phyloP scores from a whole-genome alignment of 257 asterid species.

The Nicotiana tabacum region DNA sequence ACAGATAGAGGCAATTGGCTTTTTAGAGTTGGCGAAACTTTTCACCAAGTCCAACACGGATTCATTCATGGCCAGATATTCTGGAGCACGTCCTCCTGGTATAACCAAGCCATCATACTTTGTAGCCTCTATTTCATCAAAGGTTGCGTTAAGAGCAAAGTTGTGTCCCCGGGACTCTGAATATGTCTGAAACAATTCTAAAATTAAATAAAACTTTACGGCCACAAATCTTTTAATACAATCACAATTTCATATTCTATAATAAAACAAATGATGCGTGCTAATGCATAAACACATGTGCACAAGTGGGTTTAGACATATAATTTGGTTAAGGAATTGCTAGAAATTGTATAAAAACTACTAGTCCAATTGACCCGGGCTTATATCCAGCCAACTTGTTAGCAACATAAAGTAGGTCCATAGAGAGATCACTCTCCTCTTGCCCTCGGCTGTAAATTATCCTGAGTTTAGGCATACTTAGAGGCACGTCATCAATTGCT shows the following conservation, averaged over 20 bases:
- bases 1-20: slow-evolving; percentile 79
- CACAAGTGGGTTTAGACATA: background rate
- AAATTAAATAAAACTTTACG: background rate
- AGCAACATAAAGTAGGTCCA: background rate
- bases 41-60: slow-evolving; percentile 57
- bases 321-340: background rate
- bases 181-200: slow-evolving; percentile 60
- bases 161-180: slow-evolving; percentile 89
- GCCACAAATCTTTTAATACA: background rate
- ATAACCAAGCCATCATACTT: slow-evolving; percentile 80
- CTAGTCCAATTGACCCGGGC: background rate
- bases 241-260: background rate
- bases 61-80: slow-evolving; percentile 75
- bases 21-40: slow-evolving; percentile 40
- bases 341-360: background rate
- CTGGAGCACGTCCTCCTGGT: slow-evolving; percentile 99
- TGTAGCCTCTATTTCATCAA: slow-evolving; percentile 56
- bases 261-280: background rate
- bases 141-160: slow-evolving; percentile 77
- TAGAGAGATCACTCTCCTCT: background rate
- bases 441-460: background rate
- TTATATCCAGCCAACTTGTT: background rate
- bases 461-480: background rate
- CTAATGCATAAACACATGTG: background rate
- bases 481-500: background rate